Evolutionary conservation across 2,329 filamentous ascomycete species (phyloP).

Genomic region (Alternaria tenuissima): DNA sequence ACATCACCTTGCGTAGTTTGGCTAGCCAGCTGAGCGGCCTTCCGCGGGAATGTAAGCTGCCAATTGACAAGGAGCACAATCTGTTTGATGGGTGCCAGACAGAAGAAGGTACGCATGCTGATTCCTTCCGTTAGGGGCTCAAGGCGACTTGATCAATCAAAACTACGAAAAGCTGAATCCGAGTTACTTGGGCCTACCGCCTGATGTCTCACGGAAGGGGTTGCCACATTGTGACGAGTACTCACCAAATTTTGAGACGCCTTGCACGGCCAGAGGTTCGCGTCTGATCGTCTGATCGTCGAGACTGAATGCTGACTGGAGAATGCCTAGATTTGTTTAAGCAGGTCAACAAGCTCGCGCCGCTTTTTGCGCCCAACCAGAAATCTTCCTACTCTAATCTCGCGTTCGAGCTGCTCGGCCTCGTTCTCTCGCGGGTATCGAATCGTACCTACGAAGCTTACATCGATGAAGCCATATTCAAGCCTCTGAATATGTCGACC

Average conservation of each 20-base stretch:
- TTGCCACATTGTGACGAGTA: constrained; percentile 49
- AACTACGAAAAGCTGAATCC: constrained; percentile 7
- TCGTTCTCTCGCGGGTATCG: constrained; percentile 51
- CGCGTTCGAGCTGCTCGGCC: constrained; percentile 53
- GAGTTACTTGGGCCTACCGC: constrained; percentile 46
- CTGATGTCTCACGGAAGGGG: constrained; percentile 35
- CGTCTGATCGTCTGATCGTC: too few species aligned
- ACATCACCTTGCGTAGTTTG: constrained; percentile 54
- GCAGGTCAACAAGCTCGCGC: constrained; percentile 39
- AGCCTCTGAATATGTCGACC: constrained; percentile 45
- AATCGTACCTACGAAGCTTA: constrained; percentile 49
- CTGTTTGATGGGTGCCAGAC: constrained; percentile 17
- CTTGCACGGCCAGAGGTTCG: constrained; percentile 40
- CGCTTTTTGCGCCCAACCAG: constrained; percentile 54
- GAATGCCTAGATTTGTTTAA: constrained; percentile 43
- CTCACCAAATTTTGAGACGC: constrained; percentile 38
- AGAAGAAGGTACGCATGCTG: constrained; percentile 35
- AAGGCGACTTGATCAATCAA: constrained; percentile 40
- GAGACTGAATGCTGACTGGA: constrained; percentile 10
- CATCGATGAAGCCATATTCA: constrained; percentile 52
- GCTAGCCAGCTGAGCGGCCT: constrained; percentile 55
- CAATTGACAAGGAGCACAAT: not conserved
- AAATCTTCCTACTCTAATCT: constrained; percentile 55
- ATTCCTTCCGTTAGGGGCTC: constrained; percentile 37
- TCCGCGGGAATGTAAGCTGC: constrained; percentile 49